Conservation (phyloP, 192 early-diverging fungal genomes). For the Coemansia sp. region DNA sequence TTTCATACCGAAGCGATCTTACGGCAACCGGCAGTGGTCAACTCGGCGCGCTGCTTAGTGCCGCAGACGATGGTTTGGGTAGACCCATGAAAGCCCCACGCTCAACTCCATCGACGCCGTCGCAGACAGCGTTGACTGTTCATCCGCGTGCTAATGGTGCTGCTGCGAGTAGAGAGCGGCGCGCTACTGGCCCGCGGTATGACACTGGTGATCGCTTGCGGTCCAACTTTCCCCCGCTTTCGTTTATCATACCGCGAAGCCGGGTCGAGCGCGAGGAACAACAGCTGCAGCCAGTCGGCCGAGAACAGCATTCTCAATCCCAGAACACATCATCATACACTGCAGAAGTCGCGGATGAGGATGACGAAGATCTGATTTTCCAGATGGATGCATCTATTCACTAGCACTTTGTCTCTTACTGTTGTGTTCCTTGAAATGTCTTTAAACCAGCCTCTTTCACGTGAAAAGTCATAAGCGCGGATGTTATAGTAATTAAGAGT, state of each 20-base stretch:
- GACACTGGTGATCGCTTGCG: conserved; percentile 19
- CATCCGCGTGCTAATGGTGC: background rate
- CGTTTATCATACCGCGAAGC: conserved; percentile 47
- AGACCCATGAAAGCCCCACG: conserved; percentile 16
- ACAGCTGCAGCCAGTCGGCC: background rate
- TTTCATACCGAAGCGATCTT: conserved; percentile 41
- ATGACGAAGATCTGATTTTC: conserved; percentile 51
- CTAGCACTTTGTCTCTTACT: background rate
- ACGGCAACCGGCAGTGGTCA: conserved; percentile 16
- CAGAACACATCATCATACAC: background rate
- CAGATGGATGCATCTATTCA: conserved; percentile 44
- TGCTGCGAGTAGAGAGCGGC: background rate
- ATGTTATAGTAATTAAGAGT: background rate
- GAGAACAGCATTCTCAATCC: background rate
- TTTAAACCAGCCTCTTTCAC: background rate
- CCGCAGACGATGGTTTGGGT: conserved; percentile 12
- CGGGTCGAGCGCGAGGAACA: conserved; percentile 15
- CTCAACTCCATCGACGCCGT: conserved; percentile 40
- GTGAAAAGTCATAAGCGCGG: background rate
- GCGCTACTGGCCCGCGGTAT: background rate
- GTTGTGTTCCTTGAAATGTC: background rate
- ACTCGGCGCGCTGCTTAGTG: conserved; percentile 28
- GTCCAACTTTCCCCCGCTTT: conserved; percentile 49
- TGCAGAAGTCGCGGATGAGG: conserved; percentile 8
- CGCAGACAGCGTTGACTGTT: conserved; percentile 4